These are phyloP conservation scores for Cytospora mali DNA, from an alignment of 2,329 filamentous ascomycete genomes.

Conservation along the genomic window DNA sequence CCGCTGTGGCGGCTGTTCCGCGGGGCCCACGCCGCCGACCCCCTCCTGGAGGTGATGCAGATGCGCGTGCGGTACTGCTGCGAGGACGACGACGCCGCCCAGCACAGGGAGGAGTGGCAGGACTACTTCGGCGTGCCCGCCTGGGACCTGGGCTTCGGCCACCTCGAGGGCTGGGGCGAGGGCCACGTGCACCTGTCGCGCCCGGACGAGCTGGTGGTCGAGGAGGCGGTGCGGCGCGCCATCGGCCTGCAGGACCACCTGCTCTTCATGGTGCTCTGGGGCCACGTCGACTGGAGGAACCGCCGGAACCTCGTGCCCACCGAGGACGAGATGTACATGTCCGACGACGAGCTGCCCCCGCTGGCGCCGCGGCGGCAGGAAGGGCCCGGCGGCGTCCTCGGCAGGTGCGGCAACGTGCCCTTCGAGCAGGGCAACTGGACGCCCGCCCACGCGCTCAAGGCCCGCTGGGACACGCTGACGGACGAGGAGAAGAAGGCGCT, in stretches of 20 bases:
- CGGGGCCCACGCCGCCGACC: slow-evolving; percentile 52
- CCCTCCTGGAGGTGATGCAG: slow-evolving; percentile 50
- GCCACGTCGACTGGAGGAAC: slow-evolving; percentile 58
- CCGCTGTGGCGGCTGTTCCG: slow-evolving; percentile 64
- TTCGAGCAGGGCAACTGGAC: slow-evolving; percentile 43
- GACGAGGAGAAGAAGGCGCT: slow-evolving; percentile 43
- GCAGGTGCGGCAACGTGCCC: slow-evolving; percentile 40
- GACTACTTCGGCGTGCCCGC: slow-evolving; percentile 51
- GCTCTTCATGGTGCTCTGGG: slow-evolving; percentile 63
- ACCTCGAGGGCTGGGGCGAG: slow-evolving; percentile 60
- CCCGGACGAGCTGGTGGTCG: slow-evolving; percentile 60
- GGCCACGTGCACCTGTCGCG: slow-evolving; percentile 51
- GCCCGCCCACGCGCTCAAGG: slow-evolving; percentile 49
- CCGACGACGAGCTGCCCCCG: slow-evolving; percentile 45
- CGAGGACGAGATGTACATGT: slow-evolving; percentile 55
- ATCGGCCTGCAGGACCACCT: slow-evolving; percentile 58
- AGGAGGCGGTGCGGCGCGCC: slow-evolving; percentile 56
- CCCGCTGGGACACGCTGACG: slow-evolving; percentile 44
- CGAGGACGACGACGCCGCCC: slow-evolving; percentile 37
- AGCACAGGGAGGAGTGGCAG: slow-evolving; percentile 6
- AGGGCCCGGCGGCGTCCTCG: slow-evolving; percentile 4
- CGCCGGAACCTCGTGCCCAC: slow-evolving; percentile 54
- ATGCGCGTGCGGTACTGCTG: slow-evolving; percentile 57
- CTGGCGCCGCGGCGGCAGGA: slow-evolving; percentile 12
- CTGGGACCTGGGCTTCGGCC: slow-evolving; percentile 53